Evolutionary conservation across 2,329 filamentous ascomycete species (phyloP), one percentile per base, ranked within the genome.

Genomic region (Cladosporium oxysporum): DNA sequence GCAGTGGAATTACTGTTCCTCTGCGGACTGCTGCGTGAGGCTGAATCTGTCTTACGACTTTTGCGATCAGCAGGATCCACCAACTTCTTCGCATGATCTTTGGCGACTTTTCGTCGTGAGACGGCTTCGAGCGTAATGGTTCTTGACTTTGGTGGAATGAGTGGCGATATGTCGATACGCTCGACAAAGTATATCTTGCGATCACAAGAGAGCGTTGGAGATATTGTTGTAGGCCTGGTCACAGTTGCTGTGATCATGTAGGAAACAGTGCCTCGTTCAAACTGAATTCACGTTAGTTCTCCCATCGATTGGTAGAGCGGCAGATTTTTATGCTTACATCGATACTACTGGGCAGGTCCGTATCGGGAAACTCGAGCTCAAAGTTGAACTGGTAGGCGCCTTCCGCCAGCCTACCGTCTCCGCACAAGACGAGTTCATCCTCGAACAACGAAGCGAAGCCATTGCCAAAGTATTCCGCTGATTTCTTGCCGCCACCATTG

Each of bases 241-340:
- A 98, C 79, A 10, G 93, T 97, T 35, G 94, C 90, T 6, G 92
- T 94, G 72, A 98, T 86, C 81, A 94, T 88, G 79, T 98, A 99
- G 23, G 91, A 90, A 72, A 99, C 92, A 1, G 92, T 93, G 41
- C 95, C 95, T 75, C 94, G 89, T 79, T 98, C 95, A 78, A 99
- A 99, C 93, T 98, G 61, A n/a, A 28, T 31, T 33, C 37, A 57
- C n/a, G 60, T 73, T 62, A 74, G 71, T 61, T 60, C 31, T 18
- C 35, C 10, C 23, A 11, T 26, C 21, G 44, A 37, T 18, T 8
- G 12, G 18, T 16, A 14, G 5, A n/a, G 41, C 44, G 18, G 26
- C 33, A 71, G 67, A 52, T 50, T 57, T 58, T 83, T 8, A 58
- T 18, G 28, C 91, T 75, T 85, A 97, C 94, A 80, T 96, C 93